A percentile compares a stretch with the other conserved stretches of the same genome.
phyloP scores from a whole-genome alignment of 805 yeast genomes.

The Candida sonorensis region DNA sequence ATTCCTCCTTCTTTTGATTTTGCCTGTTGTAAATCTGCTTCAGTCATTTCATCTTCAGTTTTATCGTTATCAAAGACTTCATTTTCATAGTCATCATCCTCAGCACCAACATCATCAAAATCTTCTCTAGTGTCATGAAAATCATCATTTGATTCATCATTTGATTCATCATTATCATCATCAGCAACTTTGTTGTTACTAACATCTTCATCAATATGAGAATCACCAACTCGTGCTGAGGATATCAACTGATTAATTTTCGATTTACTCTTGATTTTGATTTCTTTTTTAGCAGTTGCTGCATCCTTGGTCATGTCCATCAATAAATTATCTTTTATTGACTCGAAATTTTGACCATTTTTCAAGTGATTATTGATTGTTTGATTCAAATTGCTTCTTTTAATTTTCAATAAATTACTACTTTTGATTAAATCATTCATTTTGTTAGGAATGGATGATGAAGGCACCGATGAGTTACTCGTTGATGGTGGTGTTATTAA shows the following conservation, averaged over 20 bases:
- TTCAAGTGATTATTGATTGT: neutral
- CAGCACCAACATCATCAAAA: neutral
- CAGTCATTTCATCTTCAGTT: no score
- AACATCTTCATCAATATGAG: neutral
- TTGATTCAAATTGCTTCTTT: neutral
- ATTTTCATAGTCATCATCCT: neutral
- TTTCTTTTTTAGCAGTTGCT: no score
- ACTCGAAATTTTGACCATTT: no score
- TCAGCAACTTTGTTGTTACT: slow-evolving; percentile 5
- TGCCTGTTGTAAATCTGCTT: neutral
- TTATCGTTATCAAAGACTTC: slow-evolving; percentile 1
- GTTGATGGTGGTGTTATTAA: no score
- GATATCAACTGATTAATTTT: no score
- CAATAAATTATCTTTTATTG: no score
- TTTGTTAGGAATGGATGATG: no score
- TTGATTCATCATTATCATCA: neutral
- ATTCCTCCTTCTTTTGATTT: neutral
- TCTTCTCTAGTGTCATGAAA: neutral
- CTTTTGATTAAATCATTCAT: neutral
- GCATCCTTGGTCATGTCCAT: no score
- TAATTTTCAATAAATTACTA: neutral
- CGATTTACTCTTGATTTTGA: no score
- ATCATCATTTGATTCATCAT: slow-evolving; percentile 3
- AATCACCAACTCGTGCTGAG: no score
- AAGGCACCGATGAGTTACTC: no score